phyloP scores from a whole-genome alignment of 768 basidiomycete genomes.

The Gyrodon lividus region DNA sequence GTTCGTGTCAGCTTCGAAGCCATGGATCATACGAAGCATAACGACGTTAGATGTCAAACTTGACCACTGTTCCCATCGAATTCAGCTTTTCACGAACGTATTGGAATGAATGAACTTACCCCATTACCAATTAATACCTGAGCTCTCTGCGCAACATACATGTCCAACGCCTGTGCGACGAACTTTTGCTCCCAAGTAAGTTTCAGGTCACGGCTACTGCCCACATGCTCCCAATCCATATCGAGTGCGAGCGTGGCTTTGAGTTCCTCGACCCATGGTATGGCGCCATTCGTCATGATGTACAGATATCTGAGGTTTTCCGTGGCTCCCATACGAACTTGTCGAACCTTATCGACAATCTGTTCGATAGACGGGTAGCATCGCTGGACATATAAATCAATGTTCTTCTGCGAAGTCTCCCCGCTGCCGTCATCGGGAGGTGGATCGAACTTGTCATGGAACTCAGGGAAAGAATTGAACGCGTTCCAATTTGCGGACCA shows the following conservation, averaged over 20 bases:
- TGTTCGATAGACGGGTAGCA: slow-evolving; percentile 45
- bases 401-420: slow-evolving; percentile 16
- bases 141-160: slow-evolving; percentile 47
- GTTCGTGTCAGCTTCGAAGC: slow-evolving; percentile 26
- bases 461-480: slow-evolving; percentile 44
- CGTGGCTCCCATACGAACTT: slow-evolving; percentile 27
- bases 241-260: slow-evolving; percentile 33
- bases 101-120: slow-evolving; percentile 29
- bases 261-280: slow-evolving; percentile 42
- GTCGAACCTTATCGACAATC: slow-evolving; percentile 41
- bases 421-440: slow-evolving; percentile 26
- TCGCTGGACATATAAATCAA: slow-evolving; percentile 30
- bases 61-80: slow-evolving; percentile 33
- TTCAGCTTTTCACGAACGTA: slow-evolving; percentile 2
- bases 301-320: slow-evolving; percentile 39
- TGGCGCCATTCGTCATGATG: slow-evolving; percentile 47
- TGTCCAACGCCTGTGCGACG: slow-evolving; percentile 48
- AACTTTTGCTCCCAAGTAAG: slow-evolving; percentile 43
- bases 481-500: slow-evolving; percentile 39
- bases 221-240: slow-evolving; percentile 39
- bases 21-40: slow-evolving; percentile 36
- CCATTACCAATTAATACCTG: slow-evolving; percentile 56
- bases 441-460: slow-evolving; percentile 37
- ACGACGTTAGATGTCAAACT: slow-evolving; percentile 43
- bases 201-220: slow-evolving; percentile 43